Base-by-base conservation (phyloP, 108 stramenopile genomes). In the Epithemia pelagica region DNA sequence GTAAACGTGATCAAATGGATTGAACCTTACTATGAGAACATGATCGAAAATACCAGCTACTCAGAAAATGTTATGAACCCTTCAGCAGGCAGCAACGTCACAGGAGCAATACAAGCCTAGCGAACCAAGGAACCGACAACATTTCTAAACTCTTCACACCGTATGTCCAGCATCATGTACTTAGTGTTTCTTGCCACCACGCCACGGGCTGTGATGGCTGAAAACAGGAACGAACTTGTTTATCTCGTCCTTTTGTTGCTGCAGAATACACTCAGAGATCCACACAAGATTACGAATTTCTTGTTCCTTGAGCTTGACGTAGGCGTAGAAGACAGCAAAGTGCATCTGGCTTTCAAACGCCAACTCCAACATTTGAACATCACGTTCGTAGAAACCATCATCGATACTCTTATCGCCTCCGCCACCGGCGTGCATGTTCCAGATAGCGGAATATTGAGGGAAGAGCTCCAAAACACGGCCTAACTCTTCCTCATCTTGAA, bases 301-400 rank as follows among this genome's bases (percentile, higher is more conserved):
- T 81, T 98, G 97, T 78, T 98, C 97, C 95, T 99, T 99, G 63
- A 99, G 96, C 85, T 98, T 98, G 28, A 98, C 96, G 78, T 98
- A 98, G 22, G 99, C 96, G 73, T 99, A 99, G 74, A 97, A 98
- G 55, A 82, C 75, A 1, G 80, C 99, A 70, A 90, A 99, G 76
- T 99, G 97, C 78, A 99, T 92, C 80, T 99, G 99, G 28, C 96
- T 91, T 77, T 99, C 97, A 65, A 98, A 99, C 52, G 99, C 97
- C 67, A 98, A 76, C 73, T 99, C 97, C 52, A 96, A 81, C 74
- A 84, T 74, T 59, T 95, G 85, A 22, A 98, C 97, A 76, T 98
- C 97, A 70, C 95, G 92, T 77, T 97, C 94, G 73, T 96, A 98
- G 68, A 99, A 98, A 28, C 94, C 97, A 80, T 99, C 97, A 61